Evolutionary conservation across 345 rosid species (phyloP), one percentile per base, ranked within the genome.

Genomic region (Eucalyptus rudis): DNA sequence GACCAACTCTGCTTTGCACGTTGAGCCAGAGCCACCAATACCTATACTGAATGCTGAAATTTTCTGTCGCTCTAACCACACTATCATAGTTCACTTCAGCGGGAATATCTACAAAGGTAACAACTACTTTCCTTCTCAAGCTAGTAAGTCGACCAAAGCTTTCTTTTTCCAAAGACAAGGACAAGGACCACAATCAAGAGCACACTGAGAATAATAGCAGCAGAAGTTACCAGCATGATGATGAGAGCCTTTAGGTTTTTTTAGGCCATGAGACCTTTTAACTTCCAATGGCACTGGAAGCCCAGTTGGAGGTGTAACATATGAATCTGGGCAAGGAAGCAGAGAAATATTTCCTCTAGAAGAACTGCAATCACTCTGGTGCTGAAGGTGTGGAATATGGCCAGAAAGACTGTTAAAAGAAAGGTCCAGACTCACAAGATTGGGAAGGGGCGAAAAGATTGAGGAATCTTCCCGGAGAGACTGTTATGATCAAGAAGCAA

Each of bases 21-120:
- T 95, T 86, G 96, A 94, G 68, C 97, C 97, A 51, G 92, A 95
- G 44, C 96, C 97, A 87, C 97, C 97, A 4, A 93, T 90, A 64
- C 97, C 97, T 12, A 95, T 94, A 92, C 87, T 91, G 85, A 4
- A 92, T 54, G 89, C 95, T 93, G 92, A 95, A 95, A 88, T 94
- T 92, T 24, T 93, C 94, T 4, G 96, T 92, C 49, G 94, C 95
- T 90, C 93, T 91, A 87, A 92, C 94, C 29, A 95, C 95, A 90
- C 89, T 91, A 16, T 91, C 95, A 49, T 95, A 95, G 88, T 89
- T 92, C 91, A 94, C 86, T 87, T 92, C 95, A 66, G 89, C 83
- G 17, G 95, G 95, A 89, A 95, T 92, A 90, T 93, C 95, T 49
- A 92, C 93, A 90, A 95, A 95, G 79, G 95, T 94, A 86, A 95